These are phyloP conservation scores for Leccinum glutinopallens DNA, from an alignment of 1,284 basidiomycete genomes.

Conservation along the genomic window DNA sequence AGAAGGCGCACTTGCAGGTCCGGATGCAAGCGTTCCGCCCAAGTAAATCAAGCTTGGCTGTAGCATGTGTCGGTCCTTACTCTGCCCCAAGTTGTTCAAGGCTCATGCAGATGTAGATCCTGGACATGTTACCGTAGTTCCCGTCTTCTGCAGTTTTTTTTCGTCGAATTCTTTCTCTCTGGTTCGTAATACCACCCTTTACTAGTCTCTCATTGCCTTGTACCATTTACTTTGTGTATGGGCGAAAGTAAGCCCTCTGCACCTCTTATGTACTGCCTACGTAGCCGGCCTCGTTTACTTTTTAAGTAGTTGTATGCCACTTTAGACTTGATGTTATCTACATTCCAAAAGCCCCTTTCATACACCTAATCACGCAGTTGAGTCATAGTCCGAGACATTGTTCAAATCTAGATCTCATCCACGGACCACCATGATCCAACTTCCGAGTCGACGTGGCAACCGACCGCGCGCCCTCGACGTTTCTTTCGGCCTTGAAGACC, in stretches of 20 bases:
- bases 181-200: constrained; percentile 23
- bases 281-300: constrained; percentile 3
- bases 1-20: constrained; percentile 67
- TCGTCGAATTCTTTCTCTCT: constrained; percentile 13
- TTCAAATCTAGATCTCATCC: neutral
- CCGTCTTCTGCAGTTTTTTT: neutral
- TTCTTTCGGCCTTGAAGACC: constrained; percentile 29
- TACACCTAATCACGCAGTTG: neutral
- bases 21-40: constrained; percentile 37
- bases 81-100: constrained; percentile 1
- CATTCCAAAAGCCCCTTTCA: constrained; percentile 5
- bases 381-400: neutral
- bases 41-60: constrained; percentile 6
- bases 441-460: constrained; percentile 28
- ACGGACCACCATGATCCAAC: constrained; percentile 9
- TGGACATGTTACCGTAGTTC: constrained; percentile 22
- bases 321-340: constrained; percentile 25
- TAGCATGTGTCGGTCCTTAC: constrained; percentile 19
- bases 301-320: constrained; percentile 2
- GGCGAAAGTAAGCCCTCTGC: constrained; percentile 14
- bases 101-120: constrained; percentile 11
- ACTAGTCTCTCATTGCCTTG: constrained; percentile 7
- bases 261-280: constrained; percentile 20
- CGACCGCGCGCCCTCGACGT: constrained; percentile 40
- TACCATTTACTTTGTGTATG: constrained; percentile 15